Evolutionary conservation across 257 asterid genomes (phyloP).

Genomic region (Nicotiana otophora): DNA sequence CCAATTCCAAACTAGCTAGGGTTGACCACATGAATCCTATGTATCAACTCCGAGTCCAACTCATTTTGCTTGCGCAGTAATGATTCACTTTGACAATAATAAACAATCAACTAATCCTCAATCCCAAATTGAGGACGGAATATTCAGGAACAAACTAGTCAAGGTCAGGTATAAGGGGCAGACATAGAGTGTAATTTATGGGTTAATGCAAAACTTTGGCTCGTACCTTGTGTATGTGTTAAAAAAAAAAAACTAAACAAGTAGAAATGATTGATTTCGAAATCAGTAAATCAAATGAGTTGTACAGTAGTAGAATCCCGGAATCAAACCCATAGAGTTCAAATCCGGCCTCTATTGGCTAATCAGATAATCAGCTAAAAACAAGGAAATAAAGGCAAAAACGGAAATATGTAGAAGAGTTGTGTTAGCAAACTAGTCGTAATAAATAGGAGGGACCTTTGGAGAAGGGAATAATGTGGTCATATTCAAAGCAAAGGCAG

Average conservation of each 20-base stretch:
- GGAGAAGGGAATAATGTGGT: constrained; percentile 82
- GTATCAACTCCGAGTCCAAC: background rate
- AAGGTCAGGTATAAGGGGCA: no score
- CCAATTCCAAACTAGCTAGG: background rate
- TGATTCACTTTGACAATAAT: background rate
- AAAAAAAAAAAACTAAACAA: no score
- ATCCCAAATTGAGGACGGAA: background rate
- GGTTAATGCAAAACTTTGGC: no score
- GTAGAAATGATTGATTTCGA: no score
- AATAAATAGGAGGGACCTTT: constrained; percentile 43
- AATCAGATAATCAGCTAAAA: background rate
- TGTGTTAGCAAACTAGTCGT: background rate
- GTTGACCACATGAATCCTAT: background rate
- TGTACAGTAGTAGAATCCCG: no score
- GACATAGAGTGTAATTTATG: no score
- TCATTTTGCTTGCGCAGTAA: background rate
- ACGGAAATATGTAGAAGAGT: background rate
- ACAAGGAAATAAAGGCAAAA: background rate
- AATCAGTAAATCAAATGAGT: no score
- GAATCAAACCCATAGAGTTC: no score
- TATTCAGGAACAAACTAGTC: background rate
- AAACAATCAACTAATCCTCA: background rate
- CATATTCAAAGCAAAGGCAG: constrained; percentile 95
- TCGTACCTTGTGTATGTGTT: no score
- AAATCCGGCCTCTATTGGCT: no score